Percentiles rank a stretch among this genome's conserved stretches.
Evolutionary conservation across 176 grass and related monocot genomes (phyloP).

Genomic region (Oryza glumipatula): DNA sequence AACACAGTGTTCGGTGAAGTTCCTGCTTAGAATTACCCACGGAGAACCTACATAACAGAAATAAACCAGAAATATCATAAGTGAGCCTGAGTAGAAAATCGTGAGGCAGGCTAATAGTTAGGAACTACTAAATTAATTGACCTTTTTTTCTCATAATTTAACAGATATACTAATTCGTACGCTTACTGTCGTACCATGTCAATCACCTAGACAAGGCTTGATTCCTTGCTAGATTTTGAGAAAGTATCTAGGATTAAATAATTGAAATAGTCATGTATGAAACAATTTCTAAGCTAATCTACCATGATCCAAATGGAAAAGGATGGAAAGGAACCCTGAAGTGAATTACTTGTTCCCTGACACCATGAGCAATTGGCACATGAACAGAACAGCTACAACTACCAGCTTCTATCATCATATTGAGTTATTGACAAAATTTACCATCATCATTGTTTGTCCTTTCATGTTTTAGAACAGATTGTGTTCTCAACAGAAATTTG

Average conservation of each 20-base stretch:
- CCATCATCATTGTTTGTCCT: background rate
- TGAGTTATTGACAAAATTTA: no score
- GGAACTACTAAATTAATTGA: background rate
- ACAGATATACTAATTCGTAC: background rate
- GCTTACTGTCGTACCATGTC: background rate
- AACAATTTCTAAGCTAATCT: background rate
- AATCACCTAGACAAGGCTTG: background rate
- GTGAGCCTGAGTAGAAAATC: background rate
- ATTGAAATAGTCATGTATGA: background rate
- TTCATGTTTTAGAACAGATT: background rate
- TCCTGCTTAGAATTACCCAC: slow-evolving; percentile 78
- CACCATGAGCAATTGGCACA: background rate
- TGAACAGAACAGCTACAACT: background rate
- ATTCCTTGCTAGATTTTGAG: background rate
- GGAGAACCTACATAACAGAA: slow-evolving; percentile 64
- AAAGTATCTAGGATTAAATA: background rate
- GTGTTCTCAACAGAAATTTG: background rate
- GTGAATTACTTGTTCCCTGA: background rate
- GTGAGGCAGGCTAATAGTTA: background rate
- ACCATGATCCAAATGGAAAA: background rate
- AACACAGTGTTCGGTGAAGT: slow-evolving; percentile 70
- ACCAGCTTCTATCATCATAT: background rate
- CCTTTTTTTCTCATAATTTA: background rate
- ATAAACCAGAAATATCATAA: background rate
- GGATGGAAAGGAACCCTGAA: background rate